Evolutionary conservation across 768 basidiomycete species (phyloP), one percentile per base, ranked within the genome.

Genomic region (Candolleomyces efflorescens): DNA sequence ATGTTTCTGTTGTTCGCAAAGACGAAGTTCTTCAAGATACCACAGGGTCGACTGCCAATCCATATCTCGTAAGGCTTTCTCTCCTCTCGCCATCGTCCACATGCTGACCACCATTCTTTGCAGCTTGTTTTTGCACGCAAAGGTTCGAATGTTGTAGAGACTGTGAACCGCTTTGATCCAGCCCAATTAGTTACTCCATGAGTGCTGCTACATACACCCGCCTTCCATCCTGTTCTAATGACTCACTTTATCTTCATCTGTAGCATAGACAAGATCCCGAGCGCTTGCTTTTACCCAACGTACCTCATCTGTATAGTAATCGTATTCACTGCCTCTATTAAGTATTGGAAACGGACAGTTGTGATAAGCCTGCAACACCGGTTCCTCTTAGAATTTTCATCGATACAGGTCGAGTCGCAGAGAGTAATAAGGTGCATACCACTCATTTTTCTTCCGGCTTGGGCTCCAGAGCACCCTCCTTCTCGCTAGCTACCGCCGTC

Each of bases 1-100:
- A 83, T 58, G 92, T 98, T 9, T 79, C 84, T 3, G 78, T 84
- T 24, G 90, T 93, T 0, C 71, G 80, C 9, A 89, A 90, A 65
- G 84, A 84, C 7, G 94, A 97, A 65, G 89, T 98, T 2, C 76
- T 97, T 53, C 86, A 85, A 26, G 92, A 97, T 74, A 90, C 93
- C 37, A 92, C 91, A n/a, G 91, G 90, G 20, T 87, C 83, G 17
- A 92, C 85, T 37, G 92, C 90, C n/a, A 94, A 94, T 65, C 92
- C 92, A 24, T 94, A 94, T 73, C 75, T 94, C 72, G 92, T 91
- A 61, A 60, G 89, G 54, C 72, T 44, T 23, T 39, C 18, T 51
- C 15, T 26, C 18, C 54, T 38, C 17, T 2, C 17, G 36, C 45
- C 38, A 11, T 32, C 32, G 6, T 11, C 5, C 5, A 37, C 55